A percentile compares a stretch with the other conserved stretches of the same genome.
These are phyloP conservation scores for Salix viminalis DNA, from an alignment of 345 rosid species.

Conservation along the genomic window DNA sequence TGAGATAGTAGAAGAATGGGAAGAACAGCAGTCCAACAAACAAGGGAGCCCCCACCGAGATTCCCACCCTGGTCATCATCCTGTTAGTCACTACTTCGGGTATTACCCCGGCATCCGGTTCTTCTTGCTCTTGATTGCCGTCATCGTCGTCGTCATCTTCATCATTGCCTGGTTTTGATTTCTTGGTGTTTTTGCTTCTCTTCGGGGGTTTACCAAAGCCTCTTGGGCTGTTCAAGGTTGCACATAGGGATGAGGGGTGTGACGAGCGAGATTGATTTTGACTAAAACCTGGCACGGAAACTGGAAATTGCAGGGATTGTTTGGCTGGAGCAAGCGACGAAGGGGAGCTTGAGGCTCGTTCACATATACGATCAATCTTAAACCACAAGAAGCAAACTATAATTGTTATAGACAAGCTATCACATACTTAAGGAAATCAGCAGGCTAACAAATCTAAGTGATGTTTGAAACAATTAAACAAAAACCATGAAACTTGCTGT, in stretches of 20 bases:
- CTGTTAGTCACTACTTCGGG: slow-evolving; percentile 93
- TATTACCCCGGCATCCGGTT: slow-evolving; percentile 49
- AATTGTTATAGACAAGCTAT: not conserved
- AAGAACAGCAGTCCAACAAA: slow-evolving; percentile 71
- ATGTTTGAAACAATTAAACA: not conserved
- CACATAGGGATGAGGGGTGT: slow-evolving; percentile 32
- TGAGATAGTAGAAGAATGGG: slow-evolving; percentile 86
- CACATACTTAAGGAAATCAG: not conserved
- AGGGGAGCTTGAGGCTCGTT: not conserved
- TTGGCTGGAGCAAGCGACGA: not conserved
- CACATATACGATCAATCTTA: slow-evolving; percentile 24
- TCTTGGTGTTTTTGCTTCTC: slow-evolving; percentile 50
- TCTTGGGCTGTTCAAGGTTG: slow-evolving; percentile 62
- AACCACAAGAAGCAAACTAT: not conserved
- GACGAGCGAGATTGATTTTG: slow-evolving; percentile 14
- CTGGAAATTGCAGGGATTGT: slow-evolving; percentile 22
- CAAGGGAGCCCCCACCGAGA: slow-evolving; percentile 73
- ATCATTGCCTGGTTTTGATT: slow-evolving; percentile 18
- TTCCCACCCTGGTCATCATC: slow-evolving; percentile 81
- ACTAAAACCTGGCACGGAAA: slow-evolving; percentile 3
- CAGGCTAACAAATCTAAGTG: not conserved
- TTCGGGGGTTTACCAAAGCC: slow-evolving; percentile 69
- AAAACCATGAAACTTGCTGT: not conserved
- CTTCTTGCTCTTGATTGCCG: slow-evolving; percentile 17
- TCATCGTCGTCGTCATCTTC: slow-evolving; percentile 26